phyloP scores from a whole-genome alignment of 2,329 filamentous ascomycete species.

The Venturia oleaginea region DNA sequence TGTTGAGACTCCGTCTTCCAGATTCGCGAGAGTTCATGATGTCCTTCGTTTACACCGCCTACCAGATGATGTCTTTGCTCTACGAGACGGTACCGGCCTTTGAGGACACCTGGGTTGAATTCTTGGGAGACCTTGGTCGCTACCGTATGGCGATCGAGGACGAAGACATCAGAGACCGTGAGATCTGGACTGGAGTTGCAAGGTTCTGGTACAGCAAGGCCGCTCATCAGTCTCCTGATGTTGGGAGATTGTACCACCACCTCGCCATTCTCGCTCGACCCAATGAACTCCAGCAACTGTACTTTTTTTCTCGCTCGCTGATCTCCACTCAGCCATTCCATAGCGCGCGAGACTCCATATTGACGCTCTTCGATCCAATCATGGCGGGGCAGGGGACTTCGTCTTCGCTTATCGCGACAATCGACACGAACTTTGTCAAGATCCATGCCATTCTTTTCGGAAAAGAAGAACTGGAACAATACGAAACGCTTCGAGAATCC shows the following conservation, averaged over 20 bases:
- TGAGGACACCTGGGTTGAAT: conserved; percentile 88
- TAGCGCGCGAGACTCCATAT: conserved; percentile 59
- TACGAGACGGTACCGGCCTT: conserved; percentile 80
- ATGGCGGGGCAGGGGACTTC: conserved; percentile 30
- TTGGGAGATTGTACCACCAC: conserved; percentile 80
- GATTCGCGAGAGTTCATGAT: conserved; percentile 81
- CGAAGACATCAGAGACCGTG: conserved; percentile 61
- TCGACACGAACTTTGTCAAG: conserved; percentile 55
- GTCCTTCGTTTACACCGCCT: conserved; percentile 79
- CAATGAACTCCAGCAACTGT: conserved; percentile 48
- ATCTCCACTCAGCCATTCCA: conserved; percentile 59
- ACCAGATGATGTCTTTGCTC: conserved; percentile 80
- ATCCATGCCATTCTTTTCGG: conserved; percentile 58
- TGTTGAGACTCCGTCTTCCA: conserved; percentile 58
- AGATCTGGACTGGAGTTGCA: conserved; percentile 74
- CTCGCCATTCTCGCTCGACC: conserved; percentile 69
- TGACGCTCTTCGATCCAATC: conserved; percentile 54
- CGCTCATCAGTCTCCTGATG: conserved; percentile 63
- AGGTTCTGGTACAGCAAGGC: conserved; percentile 79
- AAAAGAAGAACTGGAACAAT: conserved; percentile 37
- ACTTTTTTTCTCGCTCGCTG: conserved; percentile 62
- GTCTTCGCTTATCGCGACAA: conserved; percentile 28
- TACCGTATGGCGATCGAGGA: conserved; percentile 92
- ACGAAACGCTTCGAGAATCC: conserved; percentile 36
- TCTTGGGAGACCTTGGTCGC: conserved; percentile 73